A percentile compares a stretch with the other conserved stretches of the same genome.
phyloP scores from a whole-genome alignment of 768 basidiomycete species.

The Hypsizygus marmoreus region DNA sequence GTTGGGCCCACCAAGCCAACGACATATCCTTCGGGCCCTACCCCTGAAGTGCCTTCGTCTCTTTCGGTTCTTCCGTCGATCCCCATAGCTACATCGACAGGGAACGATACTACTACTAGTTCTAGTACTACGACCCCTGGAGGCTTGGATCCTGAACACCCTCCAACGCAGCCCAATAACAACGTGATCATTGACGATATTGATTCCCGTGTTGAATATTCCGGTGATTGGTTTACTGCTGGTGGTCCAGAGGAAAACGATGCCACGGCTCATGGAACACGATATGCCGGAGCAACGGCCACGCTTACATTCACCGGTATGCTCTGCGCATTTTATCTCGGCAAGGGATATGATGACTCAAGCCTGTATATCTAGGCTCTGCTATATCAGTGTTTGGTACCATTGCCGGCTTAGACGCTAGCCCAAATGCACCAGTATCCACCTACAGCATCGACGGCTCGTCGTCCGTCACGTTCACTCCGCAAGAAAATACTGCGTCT shows the following conservation, averaged over 20 bases:
- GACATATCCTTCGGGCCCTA: too few species aligned
- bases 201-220: neutral
- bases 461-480: conserved; percentile 8
- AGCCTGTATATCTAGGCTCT: conserved; percentile 17
- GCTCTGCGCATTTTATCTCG: too few species aligned
- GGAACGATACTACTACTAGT: neutral
- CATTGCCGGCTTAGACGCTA: conserved; percentile 2
- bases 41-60: too few species aligned
- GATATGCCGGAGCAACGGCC: conserved; percentile 8
- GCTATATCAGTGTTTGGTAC: conserved; percentile 25
- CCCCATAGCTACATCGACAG: too few species aligned
- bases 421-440: conserved; percentile 12
- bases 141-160: neutral
- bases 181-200: conserved; percentile 3
- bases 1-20: neutral
- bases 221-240: conserved; percentile 4
- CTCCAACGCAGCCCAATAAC: neutral
- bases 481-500: neutral
- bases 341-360: too few species aligned
- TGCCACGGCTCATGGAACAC: conserved; percentile 4
- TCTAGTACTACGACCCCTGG: neutral
- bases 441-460: conserved; percentile 24
- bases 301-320: conserved; percentile 4
- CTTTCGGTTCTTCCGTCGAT: too few species aligned
- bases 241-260: neutral